Evolutionary conservation across 2,329 filamentous ascomycete species (phyloP).

Genomic region (Fusarium lyarnte): DNA sequence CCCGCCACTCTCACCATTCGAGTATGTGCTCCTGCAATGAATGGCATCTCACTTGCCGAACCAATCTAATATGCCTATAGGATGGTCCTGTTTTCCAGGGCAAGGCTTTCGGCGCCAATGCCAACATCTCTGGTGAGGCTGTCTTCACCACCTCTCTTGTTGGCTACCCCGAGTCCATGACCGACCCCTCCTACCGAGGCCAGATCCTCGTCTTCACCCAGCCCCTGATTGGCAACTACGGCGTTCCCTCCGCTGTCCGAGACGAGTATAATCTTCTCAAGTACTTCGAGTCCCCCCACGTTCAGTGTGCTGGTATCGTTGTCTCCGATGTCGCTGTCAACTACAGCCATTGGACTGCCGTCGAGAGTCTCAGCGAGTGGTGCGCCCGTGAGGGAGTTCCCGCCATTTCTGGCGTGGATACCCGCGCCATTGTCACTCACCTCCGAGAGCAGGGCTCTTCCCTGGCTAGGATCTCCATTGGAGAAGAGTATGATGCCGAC

Average conservation of each 20-base stretch:
- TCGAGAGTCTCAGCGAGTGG: constrained; percentile 93
- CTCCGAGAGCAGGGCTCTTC: constrained; percentile 97
- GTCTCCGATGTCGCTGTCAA: constrained; percentile 92
- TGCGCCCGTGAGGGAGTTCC: constrained; percentile 96
- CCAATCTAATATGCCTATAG: constrained; percentile 52
- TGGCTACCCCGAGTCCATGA: constrained; percentile 96
- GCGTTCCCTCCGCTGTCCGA: constrained; percentile 85
- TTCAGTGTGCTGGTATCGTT: constrained; percentile 95
- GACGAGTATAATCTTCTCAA: constrained; percentile 92
- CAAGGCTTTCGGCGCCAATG: constrained; percentile 94
- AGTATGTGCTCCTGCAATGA: constrained; percentile 59
- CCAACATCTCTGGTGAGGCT: constrained; percentile 96
- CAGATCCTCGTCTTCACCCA: constrained; percentile 99
- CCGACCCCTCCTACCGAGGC: constrained; percentile 86
- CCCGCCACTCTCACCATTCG: constrained; percentile 92
- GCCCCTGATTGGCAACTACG: constrained; percentile 98
- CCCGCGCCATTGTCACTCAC: constrained; percentile 93
- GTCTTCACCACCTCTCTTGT: constrained; percentile 99
- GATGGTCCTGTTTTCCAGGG: constrained; percentile 96
- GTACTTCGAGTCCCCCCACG: constrained; percentile 98
- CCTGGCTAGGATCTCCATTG: constrained; percentile 90
- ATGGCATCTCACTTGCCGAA: too few species aligned
- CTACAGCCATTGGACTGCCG: constrained; percentile 99
- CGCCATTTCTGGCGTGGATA: constrained; percentile 96
- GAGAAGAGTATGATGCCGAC: constrained; percentile 97